A percentile compares a stretch with the other conserved stretches of the same genome.
Evolutionary conservation across 768 basidiomycete genomes (phyloP).

Genomic region (Agaricus blazei): DNA sequence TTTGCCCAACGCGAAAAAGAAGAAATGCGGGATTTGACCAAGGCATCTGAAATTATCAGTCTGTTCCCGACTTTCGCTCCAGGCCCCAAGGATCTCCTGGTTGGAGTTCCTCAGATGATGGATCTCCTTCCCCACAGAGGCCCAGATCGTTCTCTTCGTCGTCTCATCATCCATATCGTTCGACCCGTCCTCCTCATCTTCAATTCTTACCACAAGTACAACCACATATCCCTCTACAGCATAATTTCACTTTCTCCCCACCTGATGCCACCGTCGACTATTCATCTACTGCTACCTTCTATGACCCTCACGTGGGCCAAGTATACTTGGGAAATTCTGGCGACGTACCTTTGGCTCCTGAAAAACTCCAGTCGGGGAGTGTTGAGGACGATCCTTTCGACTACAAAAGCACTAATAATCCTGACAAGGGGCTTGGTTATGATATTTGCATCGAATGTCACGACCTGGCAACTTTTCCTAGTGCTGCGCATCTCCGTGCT

Average conservation of each 20-base stretch:
- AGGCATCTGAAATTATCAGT: constrained; percentile 72
- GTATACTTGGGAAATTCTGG: constrained; percentile 79
- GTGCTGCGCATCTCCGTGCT: constrained; percentile 56
- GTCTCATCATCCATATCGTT: constrained; percentile 7
- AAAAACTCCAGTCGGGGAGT: constrained; percentile 10
- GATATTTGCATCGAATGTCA: constrained; percentile 89
- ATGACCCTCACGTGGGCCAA: constrained; percentile 58
- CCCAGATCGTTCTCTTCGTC: constrained; percentile 2
- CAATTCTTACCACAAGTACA: constrained; percentile 11
- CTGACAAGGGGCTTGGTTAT: constrained; percentile 56
- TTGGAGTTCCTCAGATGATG: neutral
- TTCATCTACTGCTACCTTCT: constrained; percentile 34
- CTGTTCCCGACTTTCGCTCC: constrained; percentile 23
- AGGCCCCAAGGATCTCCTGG: neutral
- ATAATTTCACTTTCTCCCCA: constrained; percentile 4
- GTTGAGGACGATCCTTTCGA: constrained; percentile 36
- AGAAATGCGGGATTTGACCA: constrained; percentile 86
- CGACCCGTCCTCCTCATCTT: constrained; percentile 9
- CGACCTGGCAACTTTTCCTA: constrained; percentile 73
- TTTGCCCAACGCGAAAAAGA: constrained; percentile 82
- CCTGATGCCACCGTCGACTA: constrained; percentile 17
- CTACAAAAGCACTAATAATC: constrained; percentile 36
- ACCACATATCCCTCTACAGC: constrained; percentile 6
- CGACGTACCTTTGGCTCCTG: constrained; percentile 59
- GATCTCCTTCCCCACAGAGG: neutral